These are phyloP conservation scores for Ambrosiella beaveri DNA, from an alignment of 2,329 filamentous ascomycete species.

Conservation along the genomic window DNA sequence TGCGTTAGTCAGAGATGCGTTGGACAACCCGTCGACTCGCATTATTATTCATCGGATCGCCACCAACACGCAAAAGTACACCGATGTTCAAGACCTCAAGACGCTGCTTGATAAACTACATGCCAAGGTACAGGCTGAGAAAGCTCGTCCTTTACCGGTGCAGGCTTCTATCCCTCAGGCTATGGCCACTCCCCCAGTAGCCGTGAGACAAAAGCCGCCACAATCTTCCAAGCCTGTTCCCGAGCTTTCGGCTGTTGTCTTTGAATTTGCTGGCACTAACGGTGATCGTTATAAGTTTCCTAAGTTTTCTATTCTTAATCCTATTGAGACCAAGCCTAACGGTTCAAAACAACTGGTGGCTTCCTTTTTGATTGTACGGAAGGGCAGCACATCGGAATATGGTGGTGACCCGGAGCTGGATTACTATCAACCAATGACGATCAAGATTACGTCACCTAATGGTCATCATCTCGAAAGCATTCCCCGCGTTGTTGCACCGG, in stretches of 20 bases:
- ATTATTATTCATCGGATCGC: constrained; percentile 38
- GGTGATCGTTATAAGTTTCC: constrained; percentile 68
- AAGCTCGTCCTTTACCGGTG: constrained; percentile 14
- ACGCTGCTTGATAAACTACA: constrained; percentile 31
- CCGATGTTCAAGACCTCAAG: constrained; percentile 38
- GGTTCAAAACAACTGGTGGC: constrained; percentile 47
- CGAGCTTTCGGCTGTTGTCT: constrained; percentile 48
- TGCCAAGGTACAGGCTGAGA: constrained; percentile 11
- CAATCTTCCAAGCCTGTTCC: constrained; percentile 18
- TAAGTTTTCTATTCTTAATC: constrained; percentile 49
- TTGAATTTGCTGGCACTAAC: constrained; percentile 49
- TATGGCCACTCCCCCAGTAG: neutral
- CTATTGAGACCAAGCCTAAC: constrained; percentile 5
- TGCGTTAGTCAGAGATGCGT: constrained; percentile 36
- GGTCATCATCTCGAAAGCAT: constrained; percentile 44
- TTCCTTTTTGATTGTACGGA: constrained; percentile 62
- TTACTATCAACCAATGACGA: constrained; percentile 60
- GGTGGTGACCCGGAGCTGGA: constrained; percentile 46
- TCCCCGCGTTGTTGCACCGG: constrained; percentile 41
- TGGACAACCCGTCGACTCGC: constrained; percentile 33
- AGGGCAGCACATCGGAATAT: constrained; percentile 49
- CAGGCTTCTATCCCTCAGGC: constrained; percentile 7
- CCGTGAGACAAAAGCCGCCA: constrained; percentile 19
- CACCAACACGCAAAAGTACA: constrained; percentile 30
- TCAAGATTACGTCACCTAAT: constrained; percentile 37